These are phyloP conservation scores for Daldinia sp. DNA, from an alignment of 2,329 filamentous ascomycete species.

Conservation along the genomic window DNA sequence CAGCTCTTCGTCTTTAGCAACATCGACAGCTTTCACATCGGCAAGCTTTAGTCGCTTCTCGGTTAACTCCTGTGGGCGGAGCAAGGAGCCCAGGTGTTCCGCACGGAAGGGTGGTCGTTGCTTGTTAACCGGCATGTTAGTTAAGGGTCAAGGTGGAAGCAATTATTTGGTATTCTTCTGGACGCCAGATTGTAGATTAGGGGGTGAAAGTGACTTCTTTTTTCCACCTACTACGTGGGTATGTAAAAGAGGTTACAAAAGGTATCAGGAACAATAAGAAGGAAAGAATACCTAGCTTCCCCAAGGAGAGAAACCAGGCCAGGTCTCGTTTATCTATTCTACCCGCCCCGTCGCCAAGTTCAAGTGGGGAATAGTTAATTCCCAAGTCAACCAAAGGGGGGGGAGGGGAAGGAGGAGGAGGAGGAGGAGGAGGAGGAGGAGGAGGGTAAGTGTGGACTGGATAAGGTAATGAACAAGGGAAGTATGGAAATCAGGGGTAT, in stretches of 20 bases:
- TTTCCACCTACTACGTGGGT: constrained; percentile 3
- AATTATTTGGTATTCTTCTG: not conserved
- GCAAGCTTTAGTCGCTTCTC: constrained; percentile 63
- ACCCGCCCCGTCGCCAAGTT: constrained; percentile 23
- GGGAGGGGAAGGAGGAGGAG: too few relatives aligned
- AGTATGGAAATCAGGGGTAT: constrained; percentile 12
- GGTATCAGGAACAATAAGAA: not conserved
- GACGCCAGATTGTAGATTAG: not conserved
- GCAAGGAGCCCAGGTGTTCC: constrained; percentile 77
- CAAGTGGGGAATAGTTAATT: constrained; percentile 21
- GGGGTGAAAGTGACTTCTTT: not conserved
- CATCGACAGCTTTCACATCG: constrained; percentile 49
- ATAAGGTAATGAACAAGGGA: too few relatives aligned
- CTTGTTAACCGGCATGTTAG: constrained; percentile 44
- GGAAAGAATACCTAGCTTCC: not conserved
- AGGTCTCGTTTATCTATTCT: constrained; percentile 32
- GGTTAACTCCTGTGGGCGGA: constrained; percentile 71
- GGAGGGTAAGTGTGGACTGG: not conserved
- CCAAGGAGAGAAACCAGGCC: constrained; percentile 15
- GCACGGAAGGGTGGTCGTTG: constrained; percentile 71
- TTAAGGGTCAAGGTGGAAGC: not conserved
- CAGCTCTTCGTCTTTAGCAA: constrained; percentile 55
- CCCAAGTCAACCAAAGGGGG: constrained; percentile 13
- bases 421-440: too few relatives aligned
- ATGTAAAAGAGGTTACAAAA: not conserved